Base-by-base conservation (phyloP, 176 grass and related monocot species). In the Juncus inflexus region DNA sequence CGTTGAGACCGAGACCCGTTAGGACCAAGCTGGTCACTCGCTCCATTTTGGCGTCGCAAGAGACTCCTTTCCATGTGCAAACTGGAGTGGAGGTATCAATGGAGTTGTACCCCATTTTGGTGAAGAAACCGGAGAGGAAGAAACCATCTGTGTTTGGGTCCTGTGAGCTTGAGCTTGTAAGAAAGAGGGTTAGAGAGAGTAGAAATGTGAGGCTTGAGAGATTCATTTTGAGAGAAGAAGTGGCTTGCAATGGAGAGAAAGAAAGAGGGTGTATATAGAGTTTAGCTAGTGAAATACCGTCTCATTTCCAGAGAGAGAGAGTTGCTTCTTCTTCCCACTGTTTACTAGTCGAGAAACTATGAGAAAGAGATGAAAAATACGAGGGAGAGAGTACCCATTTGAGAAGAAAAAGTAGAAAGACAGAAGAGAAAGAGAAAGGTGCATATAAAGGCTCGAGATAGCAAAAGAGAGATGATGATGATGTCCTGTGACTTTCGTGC, bases 71-170 rank as follows among this genome's bases (percentile, higher is more conserved):
- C 88, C 85, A 92, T 2, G 61, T 81, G 54, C 94, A 99, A 12
- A 86, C 80, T 3, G 45, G 51, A 45, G 50, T 52, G 47, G 64
- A 12, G 36, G 67, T 42, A 15, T 77, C 58, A 67, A 80, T 63
- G 62, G 35, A 36, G n/a, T 40, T 12, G 19, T 56, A 51, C 12
- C 83, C 75, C 67, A 89, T 81, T 74, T 72, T 82, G 41, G 7
- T 45, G 72, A 89, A 87, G 69, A 99, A 99, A 9, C 52, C 47
- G 15, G 80, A 61, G 52, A 99, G 77, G 70, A 86, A 86, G 75
- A 40, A 86, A 45, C 63, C 94, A 74, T 99, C 94, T 42, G 94
- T 80, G 83, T 99, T 89, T 49, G 80, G 88, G 39, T 91, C 85
- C 66, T 86, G 88, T 42, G 80, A 79, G 71, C 64, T 65, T 10